Conservation (phyloP, 148 eudicot species). For the Persicaria maculosa region DNA sequence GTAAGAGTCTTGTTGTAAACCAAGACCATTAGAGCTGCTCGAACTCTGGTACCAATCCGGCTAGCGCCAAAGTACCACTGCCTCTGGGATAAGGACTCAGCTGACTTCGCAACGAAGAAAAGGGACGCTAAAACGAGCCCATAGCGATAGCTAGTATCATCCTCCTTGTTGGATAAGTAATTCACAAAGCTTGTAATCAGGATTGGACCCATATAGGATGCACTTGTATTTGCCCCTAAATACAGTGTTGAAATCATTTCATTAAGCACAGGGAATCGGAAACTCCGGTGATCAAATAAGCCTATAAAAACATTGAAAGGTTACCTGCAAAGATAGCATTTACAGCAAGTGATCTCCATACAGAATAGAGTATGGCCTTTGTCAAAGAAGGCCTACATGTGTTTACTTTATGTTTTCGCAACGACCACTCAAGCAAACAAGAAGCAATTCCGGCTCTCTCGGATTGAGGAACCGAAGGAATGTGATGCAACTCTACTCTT, state of each 20-base stretch:
- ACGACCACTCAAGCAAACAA: constrained; percentile 55
- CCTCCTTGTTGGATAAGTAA: constrained; percentile 47
- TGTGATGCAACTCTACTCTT: constrained; percentile 43
- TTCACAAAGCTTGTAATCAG: constrained; percentile 67
- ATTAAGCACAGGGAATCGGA: too few species aligned
- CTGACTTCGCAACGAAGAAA: constrained; percentile 59
- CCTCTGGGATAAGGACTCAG: constrained; percentile 74
- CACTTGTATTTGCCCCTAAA: constrained; percentile 64
- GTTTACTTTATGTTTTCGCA: constrained; percentile 41
- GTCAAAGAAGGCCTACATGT: constrained; percentile 30
- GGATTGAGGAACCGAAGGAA: constrained; percentile 55
- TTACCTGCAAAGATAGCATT: constrained; percentile 80
- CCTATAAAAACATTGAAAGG: background rate
- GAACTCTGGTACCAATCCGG: constrained; percentile 51
- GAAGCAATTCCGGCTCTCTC: constrained; percentile 64
- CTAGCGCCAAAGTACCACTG: constrained; percentile 88
- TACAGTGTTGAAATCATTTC: background rate
- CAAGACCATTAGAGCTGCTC: constrained; percentile 52
- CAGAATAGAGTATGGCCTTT: constrained; percentile 38
- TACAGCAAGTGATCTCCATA: constrained; percentile 52
- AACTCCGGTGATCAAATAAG: background rate
- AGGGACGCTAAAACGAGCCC: constrained; percentile 58
- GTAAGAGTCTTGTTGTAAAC: constrained; percentile 61
- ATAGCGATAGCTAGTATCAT: constrained; percentile 29
- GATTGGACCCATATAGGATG: constrained; percentile 80